Evolutionary conservation across 768 basidiomycete species (phyloP).

Genomic region (Nidularia pulvinata): DNA sequence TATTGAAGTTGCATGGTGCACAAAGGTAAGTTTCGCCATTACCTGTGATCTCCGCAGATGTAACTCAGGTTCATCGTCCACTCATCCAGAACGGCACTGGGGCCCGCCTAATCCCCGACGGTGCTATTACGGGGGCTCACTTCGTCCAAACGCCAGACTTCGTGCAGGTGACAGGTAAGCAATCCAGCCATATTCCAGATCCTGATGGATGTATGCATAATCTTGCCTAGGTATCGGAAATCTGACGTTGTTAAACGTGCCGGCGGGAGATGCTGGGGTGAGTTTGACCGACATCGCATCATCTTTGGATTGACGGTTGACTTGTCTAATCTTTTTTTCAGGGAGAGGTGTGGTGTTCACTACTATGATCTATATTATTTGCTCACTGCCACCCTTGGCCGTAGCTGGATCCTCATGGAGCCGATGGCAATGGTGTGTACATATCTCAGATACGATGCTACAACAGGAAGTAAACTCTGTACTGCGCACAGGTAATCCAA

Average conservation of each 20-base stretch:
- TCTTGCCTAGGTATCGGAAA: conserved; percentile 51
- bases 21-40: conserved; percentile 21
- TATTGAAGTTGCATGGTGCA: conserved; percentile 43
- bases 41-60: neutral
- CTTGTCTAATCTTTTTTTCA: neutral
- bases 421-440: conserved; percentile 47
- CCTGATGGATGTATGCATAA: conserved; percentile 1
- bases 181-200: neutral
- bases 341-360: conserved; percentile 4
- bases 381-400: neutral
- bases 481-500: conserved; percentile 42
- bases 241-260: conserved; percentile 65
- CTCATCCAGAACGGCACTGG: conserved; percentile 54
- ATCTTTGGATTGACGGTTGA: neutral
- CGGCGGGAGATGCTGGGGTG: conserved; percentile 56
- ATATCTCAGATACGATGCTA: conserved; percentile 1
- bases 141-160: conserved; percentile 77
- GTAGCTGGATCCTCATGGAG: conserved; percentile 71
- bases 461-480: neutral
- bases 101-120: conserved; percentile 70
- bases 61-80: neutral
- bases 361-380: neutral
- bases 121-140: conserved; percentile 66
- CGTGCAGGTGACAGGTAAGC: conserved; percentile 64
- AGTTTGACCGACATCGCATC: conserved; percentile 2